phyloP scores from a whole-genome alignment of 1,139 yeast species.

The Saccharomyces hybrid region DNA sequence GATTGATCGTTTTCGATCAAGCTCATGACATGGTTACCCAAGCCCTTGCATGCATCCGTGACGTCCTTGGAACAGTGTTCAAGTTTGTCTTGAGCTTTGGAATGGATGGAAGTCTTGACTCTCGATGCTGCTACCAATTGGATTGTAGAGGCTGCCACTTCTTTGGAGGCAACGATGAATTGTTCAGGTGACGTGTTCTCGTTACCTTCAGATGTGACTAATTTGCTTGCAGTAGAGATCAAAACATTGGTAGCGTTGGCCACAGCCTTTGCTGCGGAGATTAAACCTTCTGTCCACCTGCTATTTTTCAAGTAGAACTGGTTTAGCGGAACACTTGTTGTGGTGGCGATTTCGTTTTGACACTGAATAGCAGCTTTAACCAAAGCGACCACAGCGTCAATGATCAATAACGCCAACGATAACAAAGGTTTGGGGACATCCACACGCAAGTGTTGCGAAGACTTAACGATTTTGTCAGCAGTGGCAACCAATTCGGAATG shows the following conservation, averaged over 20 bases:
- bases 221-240: conserved; percentile 82
- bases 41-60: conserved; percentile 62
- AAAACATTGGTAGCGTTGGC: conserved; percentile 76
- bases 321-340: conserved; percentile 34
- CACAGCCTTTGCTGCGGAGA: conserved; percentile 85
- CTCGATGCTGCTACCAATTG: conserved; percentile 90
- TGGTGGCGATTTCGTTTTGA: conserved; percentile 68
- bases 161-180: conserved; percentile 82
- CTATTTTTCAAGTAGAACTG: conserved; percentile 83
- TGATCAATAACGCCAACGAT: conserved; percentile 73
- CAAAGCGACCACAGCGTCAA: conserved; percentile 67
- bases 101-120: conserved; percentile 71
- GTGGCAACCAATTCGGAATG: conserved; percentile 42
- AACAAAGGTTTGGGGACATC: conserved; percentile 74
- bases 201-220: conserved; percentile 40
- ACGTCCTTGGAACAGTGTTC: conserved; percentile 67
- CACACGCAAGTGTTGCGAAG: conserved; percentile 56
- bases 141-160: conserved; percentile 88
- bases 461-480: conserved; percentile 52
- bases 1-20: conserved; percentile 2
- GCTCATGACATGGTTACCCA: conserved; percentile 31
- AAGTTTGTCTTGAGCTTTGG: conserved; percentile 67
- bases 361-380: conserved; percentile 74
- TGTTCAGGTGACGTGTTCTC: conserved; percentile 65
- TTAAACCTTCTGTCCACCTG: conserved; percentile 90